Conservation (phyloP, 306 rosid species). For the Ormosia emarginata region DNA sequence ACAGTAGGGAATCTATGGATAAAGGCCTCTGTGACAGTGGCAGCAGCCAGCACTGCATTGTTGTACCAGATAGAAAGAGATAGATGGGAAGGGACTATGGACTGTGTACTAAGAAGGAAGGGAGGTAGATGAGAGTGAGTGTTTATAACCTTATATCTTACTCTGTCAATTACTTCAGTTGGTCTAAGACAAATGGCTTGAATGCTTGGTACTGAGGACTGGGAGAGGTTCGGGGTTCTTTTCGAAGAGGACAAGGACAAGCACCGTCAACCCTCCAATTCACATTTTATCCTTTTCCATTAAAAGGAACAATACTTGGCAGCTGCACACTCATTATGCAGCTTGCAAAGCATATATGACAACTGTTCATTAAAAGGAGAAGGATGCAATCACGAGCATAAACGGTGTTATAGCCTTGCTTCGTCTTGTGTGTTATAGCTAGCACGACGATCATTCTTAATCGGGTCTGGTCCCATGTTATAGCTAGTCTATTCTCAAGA, state of each 20-base stretch:
- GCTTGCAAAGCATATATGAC: neutral
- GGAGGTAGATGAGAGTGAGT: neutral
- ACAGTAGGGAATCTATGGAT: slow-evolving; percentile 43
- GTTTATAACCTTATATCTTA: neutral
- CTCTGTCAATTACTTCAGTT: neutral
- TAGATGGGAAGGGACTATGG: slow-evolving; percentile 5
- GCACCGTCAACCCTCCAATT: neutral
- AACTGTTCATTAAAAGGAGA: neutral
- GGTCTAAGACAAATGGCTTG: slow-evolving; percentile 3
- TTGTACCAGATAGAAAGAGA: slow-evolving; percentile 24
- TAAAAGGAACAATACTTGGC: neutral
- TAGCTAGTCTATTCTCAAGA: neutral
- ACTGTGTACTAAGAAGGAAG: neutral
- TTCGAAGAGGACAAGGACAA: neutral
- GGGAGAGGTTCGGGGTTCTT: neutral
- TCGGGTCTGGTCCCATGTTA: slow-evolving; percentile 19
- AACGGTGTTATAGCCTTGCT: no score
- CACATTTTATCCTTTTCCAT: neutral
- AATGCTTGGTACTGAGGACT: neutral
- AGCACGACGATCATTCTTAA: neutral
- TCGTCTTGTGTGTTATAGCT: neutral
- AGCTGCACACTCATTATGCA: neutral
- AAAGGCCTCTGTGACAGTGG: slow-evolving; percentile 22
- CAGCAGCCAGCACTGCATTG: slow-evolving; percentile 9
- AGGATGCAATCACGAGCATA: neutral